phyloP scores from a whole-genome alignment of 2,329 filamentous ascomycete species.

The Aspergillus aculeatus region DNA sequence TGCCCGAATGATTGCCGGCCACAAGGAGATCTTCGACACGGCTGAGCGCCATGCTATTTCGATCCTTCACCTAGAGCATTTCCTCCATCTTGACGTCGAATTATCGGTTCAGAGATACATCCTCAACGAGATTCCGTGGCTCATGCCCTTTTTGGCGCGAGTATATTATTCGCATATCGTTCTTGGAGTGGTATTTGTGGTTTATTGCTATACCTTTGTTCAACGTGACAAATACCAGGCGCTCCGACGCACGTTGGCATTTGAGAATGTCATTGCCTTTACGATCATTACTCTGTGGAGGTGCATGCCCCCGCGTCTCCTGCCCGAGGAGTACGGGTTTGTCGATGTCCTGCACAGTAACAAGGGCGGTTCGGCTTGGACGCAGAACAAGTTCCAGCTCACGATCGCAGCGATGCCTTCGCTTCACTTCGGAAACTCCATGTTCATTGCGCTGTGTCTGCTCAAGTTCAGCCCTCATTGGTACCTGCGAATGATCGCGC shows the following conservation, averaged over 20 bases:
- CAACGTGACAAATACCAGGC: slow-evolving; percentile 41
- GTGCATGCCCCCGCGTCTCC: slow-evolving; percentile 51
- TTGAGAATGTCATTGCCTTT: slow-evolving; percentile 51
- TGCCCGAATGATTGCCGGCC: slow-evolving; percentile 41
- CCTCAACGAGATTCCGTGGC: slow-evolving; percentile 35
- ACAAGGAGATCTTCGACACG: slow-evolving; percentile 38
- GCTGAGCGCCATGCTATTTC: slow-evolving; percentile 44
- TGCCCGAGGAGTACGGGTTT: slow-evolving; percentile 46
- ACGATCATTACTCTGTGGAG: slow-evolving; percentile 49
- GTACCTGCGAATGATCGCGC: slow-evolving; percentile 37
- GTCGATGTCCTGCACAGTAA: slow-evolving; percentile 46
- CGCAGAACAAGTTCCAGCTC: slow-evolving; percentile 48
- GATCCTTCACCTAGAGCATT: slow-evolving; percentile 42
- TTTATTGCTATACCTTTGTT: slow-evolving; percentile 50
- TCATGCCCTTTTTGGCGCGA: slow-evolving; percentile 43
- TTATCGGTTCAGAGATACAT: slow-evolving; percentile 42
- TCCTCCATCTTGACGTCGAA: slow-evolving; percentile 43
- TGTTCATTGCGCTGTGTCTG: slow-evolving; percentile 30
- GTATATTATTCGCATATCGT: slow-evolving; percentile 51
- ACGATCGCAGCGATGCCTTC: slow-evolving; percentile 53
- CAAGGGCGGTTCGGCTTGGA: slow-evolving; percentile 36
- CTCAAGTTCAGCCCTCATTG: slow-evolving; percentile 44
- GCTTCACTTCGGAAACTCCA: slow-evolving; percentile 46
- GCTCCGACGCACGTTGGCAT: slow-evolving; percentile 50
- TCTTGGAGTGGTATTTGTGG: slow-evolving; percentile 48